These are phyloP conservation scores for Prunus campanulata DNA, from an alignment of 306 rosid species.

Conservation along the genomic window DNA sequence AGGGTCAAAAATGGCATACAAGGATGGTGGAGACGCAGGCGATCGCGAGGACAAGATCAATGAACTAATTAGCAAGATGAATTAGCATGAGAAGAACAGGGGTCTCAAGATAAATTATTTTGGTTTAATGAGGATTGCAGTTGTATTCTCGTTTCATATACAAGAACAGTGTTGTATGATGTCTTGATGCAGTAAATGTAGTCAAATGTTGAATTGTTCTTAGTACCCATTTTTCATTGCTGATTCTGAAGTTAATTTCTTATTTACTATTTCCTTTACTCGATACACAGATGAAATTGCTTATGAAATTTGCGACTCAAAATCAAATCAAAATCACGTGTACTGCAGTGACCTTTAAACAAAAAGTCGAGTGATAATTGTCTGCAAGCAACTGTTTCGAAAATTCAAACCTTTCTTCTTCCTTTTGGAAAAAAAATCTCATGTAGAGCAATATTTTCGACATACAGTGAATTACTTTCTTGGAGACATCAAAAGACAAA, in stretches of 20 bases:
- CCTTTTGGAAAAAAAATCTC: too few species aligned
- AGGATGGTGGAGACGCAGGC: constrained; percentile 83
- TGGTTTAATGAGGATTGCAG: constrained; percentile 4
- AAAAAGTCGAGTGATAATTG: too few species aligned
- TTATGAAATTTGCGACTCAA: too few species aligned
- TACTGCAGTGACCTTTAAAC: too few species aligned
- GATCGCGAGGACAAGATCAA: constrained; percentile 75
- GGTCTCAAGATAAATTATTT: background rate
- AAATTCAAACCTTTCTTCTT: too few species aligned
- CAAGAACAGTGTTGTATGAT: constrained; percentile 3
- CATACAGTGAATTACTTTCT: too few species aligned
- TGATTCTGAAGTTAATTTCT: background rate
- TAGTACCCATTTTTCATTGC: background rate
- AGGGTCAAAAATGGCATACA: constrained; percentile 55
- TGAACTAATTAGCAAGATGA: constrained; percentile 71
- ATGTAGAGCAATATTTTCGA: too few species aligned
- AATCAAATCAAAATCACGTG: too few species aligned
- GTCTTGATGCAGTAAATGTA: background rate
- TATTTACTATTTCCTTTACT: background rate
- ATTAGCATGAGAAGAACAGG: constrained; percentile 29
- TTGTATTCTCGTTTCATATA: background rate
- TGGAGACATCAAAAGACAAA: too few species aligned
- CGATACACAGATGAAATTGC: too few species aligned
- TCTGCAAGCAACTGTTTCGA: too few species aligned
- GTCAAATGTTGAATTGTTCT: constrained; percentile 7